Percentiles rank a stretch among this genome's conserved stretches.
Conservation (phyloP, 257 asterid species). For the Cinchona pubescens region DNA sequence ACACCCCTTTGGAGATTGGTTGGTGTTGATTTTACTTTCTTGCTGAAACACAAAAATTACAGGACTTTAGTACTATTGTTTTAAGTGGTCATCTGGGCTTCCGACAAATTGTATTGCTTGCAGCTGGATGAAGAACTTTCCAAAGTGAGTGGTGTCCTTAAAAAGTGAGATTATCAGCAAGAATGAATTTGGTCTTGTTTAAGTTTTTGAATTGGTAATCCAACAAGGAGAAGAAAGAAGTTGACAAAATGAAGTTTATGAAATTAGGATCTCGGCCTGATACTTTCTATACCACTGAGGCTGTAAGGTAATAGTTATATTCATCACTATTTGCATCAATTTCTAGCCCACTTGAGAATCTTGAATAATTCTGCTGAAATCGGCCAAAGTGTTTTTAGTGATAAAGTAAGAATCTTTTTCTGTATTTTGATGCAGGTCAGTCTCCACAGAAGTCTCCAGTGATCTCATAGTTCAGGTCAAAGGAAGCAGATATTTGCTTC, state of each 20-base stretch:
- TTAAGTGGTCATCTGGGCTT: conserved; percentile 14
- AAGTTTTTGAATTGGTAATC: conserved; percentile 27
- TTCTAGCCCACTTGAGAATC: background rate
- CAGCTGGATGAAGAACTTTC: conserved; percentile 35
- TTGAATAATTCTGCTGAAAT: background rate
- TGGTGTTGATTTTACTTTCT: conserved; percentile 1
- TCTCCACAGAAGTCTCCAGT: conserved; percentile 75
- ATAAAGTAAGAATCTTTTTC: conserved; percentile 1
- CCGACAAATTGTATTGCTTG: conserved; percentile 32
- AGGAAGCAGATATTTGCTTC: conserved; percentile 72
- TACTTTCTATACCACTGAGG: conserved; percentile 68
- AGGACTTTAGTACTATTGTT: background rate
- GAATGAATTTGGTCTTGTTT: conserved; percentile 34
- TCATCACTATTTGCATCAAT: background rate
- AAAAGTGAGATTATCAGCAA: conserved; percentile 21
- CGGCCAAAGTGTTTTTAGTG: background rate
- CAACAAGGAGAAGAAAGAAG: conserved; percentile 9
- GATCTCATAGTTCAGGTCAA: conserved; percentile 76
- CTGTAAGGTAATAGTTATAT: conserved; percentile 38
- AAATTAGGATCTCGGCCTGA: conserved; percentile 84
- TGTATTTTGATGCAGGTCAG: conserved; percentile 50
- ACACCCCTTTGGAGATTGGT: background rate
- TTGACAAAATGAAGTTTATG: conserved; percentile 80
- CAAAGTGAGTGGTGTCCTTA: conserved; percentile 24
- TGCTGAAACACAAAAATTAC: background rate